These are phyloP conservation scores for Elongisporangium prolatum DNA, from an alignment of 352 stramenopile species.

Conservation along the genomic window DNA sequence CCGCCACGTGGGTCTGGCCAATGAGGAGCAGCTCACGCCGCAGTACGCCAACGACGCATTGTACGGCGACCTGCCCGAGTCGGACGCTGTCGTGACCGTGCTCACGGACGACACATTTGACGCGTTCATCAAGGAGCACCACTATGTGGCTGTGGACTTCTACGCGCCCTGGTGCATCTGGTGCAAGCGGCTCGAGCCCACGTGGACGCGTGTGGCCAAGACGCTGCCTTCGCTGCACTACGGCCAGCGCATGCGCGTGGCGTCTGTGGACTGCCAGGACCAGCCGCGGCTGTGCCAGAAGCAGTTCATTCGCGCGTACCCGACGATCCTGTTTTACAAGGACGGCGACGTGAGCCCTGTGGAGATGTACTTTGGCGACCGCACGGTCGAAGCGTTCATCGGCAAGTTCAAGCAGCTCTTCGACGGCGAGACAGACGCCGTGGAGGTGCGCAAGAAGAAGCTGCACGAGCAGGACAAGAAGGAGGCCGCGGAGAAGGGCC, in stretches of 20 bases:
- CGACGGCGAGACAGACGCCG: constrained; percentile 60
- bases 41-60: constrained; percentile 55
- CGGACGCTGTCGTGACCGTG: constrained; percentile 68
- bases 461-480: constrained; percentile 94
- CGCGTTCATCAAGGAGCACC: constrained; percentile 88
- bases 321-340: constrained; percentile 96
- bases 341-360: constrained; percentile 85
- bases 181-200: constrained; percentile 95
- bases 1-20: constrained; percentile 80
- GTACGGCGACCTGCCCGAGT: constrained; percentile 73
- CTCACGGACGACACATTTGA: constrained; percentile 89
- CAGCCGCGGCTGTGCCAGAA: constrained; percentile 92
- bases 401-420: constrained; percentile 90
- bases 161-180: constrained; percentile 97
- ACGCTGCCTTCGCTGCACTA: constrained; percentile 84
- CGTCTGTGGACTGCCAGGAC: constrained; percentile 92
- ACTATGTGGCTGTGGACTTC: constrained; percentile 96
- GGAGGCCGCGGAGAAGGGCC: constrained; percentile 46
- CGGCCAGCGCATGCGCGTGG: constrained; percentile 74
- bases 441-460: constrained; percentile 88
- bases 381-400: constrained; percentile 88
- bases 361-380: constrained; percentile 95
- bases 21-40: constrained; percentile 83
- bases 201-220: constrained; percentile 94
- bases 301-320: constrained; percentile 96